Base-by-base conservation (phyloP, 73 alveolate species). In the Tetrahymena elliotti region DNA sequence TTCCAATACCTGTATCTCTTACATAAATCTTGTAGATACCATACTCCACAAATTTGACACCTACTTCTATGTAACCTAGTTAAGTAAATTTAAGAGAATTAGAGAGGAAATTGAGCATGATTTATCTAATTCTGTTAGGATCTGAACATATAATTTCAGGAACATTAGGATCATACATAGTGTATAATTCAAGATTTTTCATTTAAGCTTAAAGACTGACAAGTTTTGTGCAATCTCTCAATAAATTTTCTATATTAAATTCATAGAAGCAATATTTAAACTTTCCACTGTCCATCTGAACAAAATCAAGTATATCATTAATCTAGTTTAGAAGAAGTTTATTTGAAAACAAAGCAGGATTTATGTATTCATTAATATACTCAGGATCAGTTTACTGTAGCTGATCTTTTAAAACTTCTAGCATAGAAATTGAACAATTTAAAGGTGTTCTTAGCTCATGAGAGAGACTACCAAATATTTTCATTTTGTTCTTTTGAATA, bases 261-360 rank as follows among this genome's bases (percentile, higher is more conserved):
- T 68, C 88, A 16, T 6, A 68, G 36, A 68, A 68, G 6, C 38
- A n/a, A 68, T 68, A 88, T 88, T 94, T 84, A 52, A 94, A 94
- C 33, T 53, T 38, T 9, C 93, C 53, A n/a, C 95, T 53, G 35
- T 94, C 95, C 82, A 94, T 84, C 38, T 84, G 35, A 15, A 93
- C 96, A 92, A 68, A 94, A 92, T 94, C 96, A 18, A 94, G 82
- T 8, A 94, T 94, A 94, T 94, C 96, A 92, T 94, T 94, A 9
- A 94, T 94, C 84, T 94, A 52, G 38, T 94, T 84, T 20, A 94
- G 33, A 16, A 94, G 93, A 27, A 47, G 68, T 22, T 88, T 88
- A 54, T 94, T 94, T 4, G 94, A 37, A 4, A 88, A 47, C 6
- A 88, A 31, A n/a, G 95, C 95, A 9, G 96, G 95, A 31, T 88